phyloP scores from a whole-genome alignment of 2,329 filamentous ascomycete genomes.

The Bipolaris zeicola region DNA sequence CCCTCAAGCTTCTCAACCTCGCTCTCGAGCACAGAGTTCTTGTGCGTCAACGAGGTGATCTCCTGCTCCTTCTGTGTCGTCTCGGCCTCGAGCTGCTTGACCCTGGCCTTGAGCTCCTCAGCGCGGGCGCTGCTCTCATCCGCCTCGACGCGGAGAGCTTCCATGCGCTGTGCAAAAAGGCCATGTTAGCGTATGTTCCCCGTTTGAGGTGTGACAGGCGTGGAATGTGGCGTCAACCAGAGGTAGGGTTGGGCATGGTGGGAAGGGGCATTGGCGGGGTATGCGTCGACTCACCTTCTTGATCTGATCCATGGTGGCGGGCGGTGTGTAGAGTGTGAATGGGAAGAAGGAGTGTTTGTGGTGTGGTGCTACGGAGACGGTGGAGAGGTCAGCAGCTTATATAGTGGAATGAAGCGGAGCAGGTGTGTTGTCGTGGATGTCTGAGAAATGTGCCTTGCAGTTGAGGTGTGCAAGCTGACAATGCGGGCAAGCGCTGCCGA shows the following conservation, averaged over 20 bases:
- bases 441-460: constrained; percentile 28
- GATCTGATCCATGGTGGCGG: constrained; percentile 76
- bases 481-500: constrained; percentile 35
- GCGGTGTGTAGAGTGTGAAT: constrained; percentile 10
- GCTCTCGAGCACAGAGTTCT: constrained; percentile 85
- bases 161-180: constrained; percentile 75
- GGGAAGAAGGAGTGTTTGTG: constrained; percentile 7
- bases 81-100: constrained; percentile 93
- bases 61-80: constrained; percentile 97
- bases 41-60: constrained; percentile 94
- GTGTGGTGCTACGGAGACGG: constrained; percentile 6
- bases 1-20: constrained; percentile 94
- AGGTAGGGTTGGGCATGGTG: constrained; percentile 16
- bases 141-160: constrained; percentile 89
- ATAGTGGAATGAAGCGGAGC: constrained; percentile 10
- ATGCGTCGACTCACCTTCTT: constrained; percentile 73
- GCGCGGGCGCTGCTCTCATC: constrained; percentile 81
- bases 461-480: constrained; percentile 28
- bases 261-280: constrained; percentile 43
- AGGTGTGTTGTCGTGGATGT: constrained; percentile 28
- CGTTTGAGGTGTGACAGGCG: constrained; percentile 5
- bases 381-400: constrained; percentile 11
- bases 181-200: constrained; percentile 26
- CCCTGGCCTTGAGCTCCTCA: constrained; percentile 83
- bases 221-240: constrained; percentile 9